These are phyloP conservation scores for Botrytis hyacinthi DNA, from an alignment of 2,329 filamentous ascomycete genomes.

Conservation along the genomic window DNA sequence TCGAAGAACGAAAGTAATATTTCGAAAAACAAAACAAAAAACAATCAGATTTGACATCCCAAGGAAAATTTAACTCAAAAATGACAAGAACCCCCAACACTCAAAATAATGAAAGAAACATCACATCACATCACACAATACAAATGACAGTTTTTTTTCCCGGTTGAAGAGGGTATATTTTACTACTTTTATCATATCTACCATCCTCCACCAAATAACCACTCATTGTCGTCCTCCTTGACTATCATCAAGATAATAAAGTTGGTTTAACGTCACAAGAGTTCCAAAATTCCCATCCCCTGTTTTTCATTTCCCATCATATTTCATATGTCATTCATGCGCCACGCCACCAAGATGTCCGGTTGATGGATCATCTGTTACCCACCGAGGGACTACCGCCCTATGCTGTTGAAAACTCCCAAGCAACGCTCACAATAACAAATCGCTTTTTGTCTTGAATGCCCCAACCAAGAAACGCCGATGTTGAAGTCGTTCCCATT, in stretches of 20 bases:
- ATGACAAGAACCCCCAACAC: not conserved
- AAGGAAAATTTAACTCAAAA: too few species aligned
- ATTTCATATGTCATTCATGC: slow-evolving; percentile 13
- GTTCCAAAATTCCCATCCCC: not conserved
- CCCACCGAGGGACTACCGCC: slow-evolving; percentile 25
- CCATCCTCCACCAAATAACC: slow-evolving; percentile 17
- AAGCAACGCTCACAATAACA: slow-evolving; percentile 23
- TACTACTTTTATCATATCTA: slow-evolving; percentile 22
- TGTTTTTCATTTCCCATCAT: slow-evolving; percentile 5
- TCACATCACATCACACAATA: not conserved
- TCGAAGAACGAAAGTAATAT: too few species aligned
- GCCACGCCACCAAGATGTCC: slow-evolving; percentile 32
- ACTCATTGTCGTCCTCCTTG: slow-evolving; percentile 12
- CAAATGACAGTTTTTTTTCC: slow-evolving; percentile 17
- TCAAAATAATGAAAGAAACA: not conserved
- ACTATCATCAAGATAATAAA: slow-evolving; percentile 5
- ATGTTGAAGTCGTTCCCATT: slow-evolving; percentile 50
- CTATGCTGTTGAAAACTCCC: slow-evolving; percentile 38
- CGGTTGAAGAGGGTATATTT: slow-evolving; percentile 38
- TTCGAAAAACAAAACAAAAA: too few species aligned
- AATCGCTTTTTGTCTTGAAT: slow-evolving; percentile 38
- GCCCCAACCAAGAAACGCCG: slow-evolving; percentile 42
- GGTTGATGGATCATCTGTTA: slow-evolving; percentile 41
- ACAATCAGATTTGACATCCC: too few species aligned
- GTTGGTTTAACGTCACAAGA: slow-evolving; percentile 21